Conservation (phyloP, 208 protist species). For the Acanthamoeba royreba region DNA sequence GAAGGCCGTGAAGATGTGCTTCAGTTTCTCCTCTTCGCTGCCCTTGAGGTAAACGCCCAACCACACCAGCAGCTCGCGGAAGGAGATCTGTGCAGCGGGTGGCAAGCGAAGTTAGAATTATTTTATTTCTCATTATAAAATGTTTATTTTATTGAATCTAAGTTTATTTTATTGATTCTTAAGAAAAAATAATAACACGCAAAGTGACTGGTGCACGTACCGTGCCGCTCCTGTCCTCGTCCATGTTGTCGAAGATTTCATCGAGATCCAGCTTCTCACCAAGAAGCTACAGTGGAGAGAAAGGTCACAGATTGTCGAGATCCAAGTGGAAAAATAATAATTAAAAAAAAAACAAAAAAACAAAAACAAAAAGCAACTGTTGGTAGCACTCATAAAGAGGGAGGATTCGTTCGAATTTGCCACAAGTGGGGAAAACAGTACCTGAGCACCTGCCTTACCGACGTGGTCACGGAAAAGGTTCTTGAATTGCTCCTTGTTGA, state of each 20-base stretch:
- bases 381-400: background rate
- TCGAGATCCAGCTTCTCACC: background rate
- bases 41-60: slow-evolving; percentile 2
- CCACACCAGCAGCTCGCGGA: slow-evolving; percentile 8
- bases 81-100: background rate
- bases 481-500: slow-evolving; percentile 37
- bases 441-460: background rate
- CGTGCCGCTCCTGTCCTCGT: slow-evolving; percentile 4
- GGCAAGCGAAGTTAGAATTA: too few relatives aligned
- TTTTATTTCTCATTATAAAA: too few relatives aligned
- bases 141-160: too few relatives aligned
- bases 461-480: slow-evolving; percentile 18
- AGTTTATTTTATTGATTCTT: too few relatives aligned
- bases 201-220: too few relatives aligned
- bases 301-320: too few relatives aligned
- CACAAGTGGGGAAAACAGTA: background rate
- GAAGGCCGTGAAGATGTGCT: slow-evolving; percentile 32
- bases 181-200: too few relatives aligned
- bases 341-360: too few relatives aligned
- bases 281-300: too few relatives aligned
- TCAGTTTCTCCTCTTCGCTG: background rate
- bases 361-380: too few relatives aligned
- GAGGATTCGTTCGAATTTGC: too few relatives aligned
- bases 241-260: slow-evolving; percentile 17
- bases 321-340: too few relatives aligned